A percentile compares a stretch with the other conserved stretches of the same genome.
phyloP scores from a whole-genome alignment of 345 rosid species.

The Iberis pinnata region DNA sequence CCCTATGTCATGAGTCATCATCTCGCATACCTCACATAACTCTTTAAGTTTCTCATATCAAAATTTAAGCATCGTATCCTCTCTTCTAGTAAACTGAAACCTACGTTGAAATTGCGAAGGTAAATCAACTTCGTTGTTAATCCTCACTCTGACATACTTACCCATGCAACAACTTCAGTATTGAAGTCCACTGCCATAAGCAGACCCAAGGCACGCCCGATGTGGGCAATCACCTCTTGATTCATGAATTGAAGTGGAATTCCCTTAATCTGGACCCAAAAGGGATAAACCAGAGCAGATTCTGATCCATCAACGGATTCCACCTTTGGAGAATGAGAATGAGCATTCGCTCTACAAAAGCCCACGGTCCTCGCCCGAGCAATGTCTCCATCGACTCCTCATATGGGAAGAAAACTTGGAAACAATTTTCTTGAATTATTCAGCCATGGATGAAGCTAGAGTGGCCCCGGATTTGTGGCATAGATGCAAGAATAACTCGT shows the following conservation, averaged over 20 bases:
- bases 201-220: not conserved
- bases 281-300: too few relatives aligned
- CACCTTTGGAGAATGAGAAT: too few relatives aligned
- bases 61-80: not conserved
- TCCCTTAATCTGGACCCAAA: not conserved
- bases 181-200: not conserved
- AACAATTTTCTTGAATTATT: too few relatives aligned
- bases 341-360: too few relatives aligned
- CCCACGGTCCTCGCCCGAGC: too few relatives aligned
- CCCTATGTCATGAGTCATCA: not conserved
- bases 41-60: not conserved
- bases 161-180: not conserved
- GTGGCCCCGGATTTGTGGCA: too few relatives aligned
- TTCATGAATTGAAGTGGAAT: not conserved
- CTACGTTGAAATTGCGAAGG: not conserved
- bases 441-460: too few relatives aligned
- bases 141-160: not conserved
- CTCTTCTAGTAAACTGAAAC: not conserved
- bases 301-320: too few relatives aligned
- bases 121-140: not conserved
- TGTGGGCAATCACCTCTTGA: not conserved
- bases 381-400: too few relatives aligned
- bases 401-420: too few relatives aligned
- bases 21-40: not conserved
- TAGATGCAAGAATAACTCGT: too few relatives aligned